A percentile compares a stretch with the other conserved stretches of the same genome.
phyloP scores from a whole-genome alignment of 306 rosid genomes.

The Phaseolus lunatus region DNA sequence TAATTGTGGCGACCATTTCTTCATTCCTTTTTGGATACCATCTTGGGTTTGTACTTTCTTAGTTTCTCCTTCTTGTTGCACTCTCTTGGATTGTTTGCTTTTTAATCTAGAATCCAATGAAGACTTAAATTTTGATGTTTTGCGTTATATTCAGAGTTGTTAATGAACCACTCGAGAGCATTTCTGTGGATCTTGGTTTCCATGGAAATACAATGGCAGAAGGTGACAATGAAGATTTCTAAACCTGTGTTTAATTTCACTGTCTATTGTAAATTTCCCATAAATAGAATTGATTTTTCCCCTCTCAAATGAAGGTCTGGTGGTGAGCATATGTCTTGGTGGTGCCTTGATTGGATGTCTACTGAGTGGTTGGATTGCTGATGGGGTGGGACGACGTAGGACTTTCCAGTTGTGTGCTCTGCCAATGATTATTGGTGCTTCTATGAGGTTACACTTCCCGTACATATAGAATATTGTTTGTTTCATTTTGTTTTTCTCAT shows the following conservation, averaged over 20 bases:
- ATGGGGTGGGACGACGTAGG: slow-evolving; percentile 94
- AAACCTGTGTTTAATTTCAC: slow-evolving; percentile 37
- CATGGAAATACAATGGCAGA: slow-evolving; percentile 91
- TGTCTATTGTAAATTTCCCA: slow-evolving; percentile 28
- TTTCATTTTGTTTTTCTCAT: not conserved
- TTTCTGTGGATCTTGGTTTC: slow-evolving; percentile 92
- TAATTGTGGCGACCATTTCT: slow-evolving; percentile 76
- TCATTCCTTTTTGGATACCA: slow-evolving; percentile 96
- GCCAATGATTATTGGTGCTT: slow-evolving; percentile 94
- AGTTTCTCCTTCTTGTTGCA: slow-evolving; percentile 37
- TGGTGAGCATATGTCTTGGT: slow-evolving; percentile 94
- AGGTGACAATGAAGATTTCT: slow-evolving; percentile 57
- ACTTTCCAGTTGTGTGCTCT: slow-evolving; percentile 90
- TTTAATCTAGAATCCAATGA: slow-evolving; percentile 27
- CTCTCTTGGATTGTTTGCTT: slow-evolving; percentile 30
- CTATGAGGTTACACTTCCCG: slow-evolving; percentile 66
- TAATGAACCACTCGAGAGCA: slow-evolving; percentile 96
- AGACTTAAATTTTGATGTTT: slow-evolving; percentile 33
- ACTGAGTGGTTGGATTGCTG: slow-evolving; percentile 95
- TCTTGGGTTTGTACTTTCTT: slow-evolving; percentile 73
- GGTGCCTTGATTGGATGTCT: slow-evolving; percentile 93
- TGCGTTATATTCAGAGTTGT: slow-evolving; percentile 70
- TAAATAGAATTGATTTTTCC: slow-evolving; percentile 30
- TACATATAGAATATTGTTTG: slow-evolving; percentile 33
- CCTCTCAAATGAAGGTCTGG: slow-evolving; percentile 72